These are phyloP conservation scores for Macrophomina phaseolina DNA, from an alignment of 2,329 filamentous ascomycete species.

Conservation along the genomic window DNA sequence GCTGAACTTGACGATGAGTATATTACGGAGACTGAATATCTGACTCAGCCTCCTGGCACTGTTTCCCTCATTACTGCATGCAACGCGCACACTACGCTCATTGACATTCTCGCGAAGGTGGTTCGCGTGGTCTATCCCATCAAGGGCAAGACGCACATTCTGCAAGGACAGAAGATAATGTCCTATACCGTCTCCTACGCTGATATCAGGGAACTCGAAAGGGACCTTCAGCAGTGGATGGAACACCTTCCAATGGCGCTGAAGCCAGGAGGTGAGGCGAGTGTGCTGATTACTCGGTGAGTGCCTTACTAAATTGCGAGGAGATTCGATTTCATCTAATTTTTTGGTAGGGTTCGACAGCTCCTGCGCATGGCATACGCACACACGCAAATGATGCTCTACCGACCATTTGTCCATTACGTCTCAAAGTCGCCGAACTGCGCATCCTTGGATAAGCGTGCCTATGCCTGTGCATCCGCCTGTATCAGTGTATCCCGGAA, in stretches of 20 bases:
- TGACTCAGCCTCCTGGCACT: constrained; percentile 60
- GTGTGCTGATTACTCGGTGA: constrained; percentile 77
- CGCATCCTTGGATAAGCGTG: constrained; percentile 71
- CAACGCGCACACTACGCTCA: constrained; percentile 65
- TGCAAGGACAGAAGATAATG: constrained; percentile 44
- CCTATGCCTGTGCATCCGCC: constrained; percentile 75
- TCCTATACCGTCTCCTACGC: constrained; percentile 69
- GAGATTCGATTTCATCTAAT: background rate
- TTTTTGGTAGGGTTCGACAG: constrained; percentile 64
- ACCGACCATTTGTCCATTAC: constrained; percentile 83
- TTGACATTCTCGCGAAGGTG: constrained; percentile 65
- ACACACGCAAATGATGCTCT: constrained; percentile 82
- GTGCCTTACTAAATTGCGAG: constrained; percentile 34
- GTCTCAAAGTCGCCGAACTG: constrained; percentile 65
- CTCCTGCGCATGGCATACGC: constrained; percentile 79
- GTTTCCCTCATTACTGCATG: constrained; percentile 64
- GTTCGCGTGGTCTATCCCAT: constrained; percentile 69
- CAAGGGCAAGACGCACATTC: constrained; percentile 48
- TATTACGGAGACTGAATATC: constrained; percentile 55
- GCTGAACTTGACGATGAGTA: constrained; percentile 57
- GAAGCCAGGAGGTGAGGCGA: constrained; percentile 77
- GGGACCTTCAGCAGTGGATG: constrained; percentile 68
- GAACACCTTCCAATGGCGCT: constrained; percentile 74
- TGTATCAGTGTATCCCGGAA: constrained; percentile 72
- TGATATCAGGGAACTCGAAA: constrained; percentile 68